phyloP scores from a whole-genome alignment of 306 rosid species.

The barrel medic (Medicago truncatula) region MtrunA17r5.0-ANR NC_053043.1:4847501-4848000 shows the following conservation, averaged over 20 bases:
- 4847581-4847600: constrained; percentile 30
- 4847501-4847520: constrained; percentile 40
- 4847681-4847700: constrained; percentile 61
- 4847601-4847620: constrained; percentile 30
- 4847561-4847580: constrained; percentile 31
- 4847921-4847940: too few relatives aligned
- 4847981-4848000: constrained; percentile 53
- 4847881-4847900: too few relatives aligned
- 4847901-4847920: too few relatives aligned
- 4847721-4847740: constrained; percentile 26
- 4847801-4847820: constrained; percentile 49
- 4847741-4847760: constrained; percentile 48
- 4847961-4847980: too few relatives aligned
- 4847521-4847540: constrained; percentile 36
- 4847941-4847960: too few relatives aligned
- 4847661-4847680: constrained; percentile 55
- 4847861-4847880: too few relatives aligned
- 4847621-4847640: constrained; percentile 45
- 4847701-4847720: constrained; percentile 47
- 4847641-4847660: constrained; percentile 49
- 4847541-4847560: constrained; percentile 31
- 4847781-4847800: constrained; percentile 30
- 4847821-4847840: too few relatives aligned
- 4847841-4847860: too few relatives aligned
- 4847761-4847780: constrained; percentile 32